Base-by-base conservation (phyloP, 1,284 basidiomycete genomes). In the Paramarasmius palmivorus region DNA sequence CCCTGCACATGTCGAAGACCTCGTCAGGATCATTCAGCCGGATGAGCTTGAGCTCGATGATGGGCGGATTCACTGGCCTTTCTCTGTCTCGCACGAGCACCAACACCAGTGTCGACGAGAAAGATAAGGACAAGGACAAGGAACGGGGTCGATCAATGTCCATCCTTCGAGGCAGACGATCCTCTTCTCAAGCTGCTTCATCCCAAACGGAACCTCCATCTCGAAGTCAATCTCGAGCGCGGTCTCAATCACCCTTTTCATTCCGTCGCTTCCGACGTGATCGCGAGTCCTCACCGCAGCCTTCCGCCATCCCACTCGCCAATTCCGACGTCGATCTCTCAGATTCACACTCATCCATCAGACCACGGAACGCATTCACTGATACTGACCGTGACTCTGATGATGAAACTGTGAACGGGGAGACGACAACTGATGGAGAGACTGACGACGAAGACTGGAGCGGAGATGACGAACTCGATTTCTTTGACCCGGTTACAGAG, bases 401-500 rank as follows among this genome's bases (percentile, higher is more conserved):
- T 44, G 82, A 83, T 49, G 84, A 86, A 59, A 76, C 73, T 1
- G 68, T 69, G 3, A 45, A 55, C 15, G 72, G 71, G 2, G 77
- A 73, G n/a, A 71, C 36, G n/a, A 48, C 76, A 34, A 73, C 72
- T 3, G 78, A 77, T 12, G 71, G 71, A 14, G 77, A 78, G 48
- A 74, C 71, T 0, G 79, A 78, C 14, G 74, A 79, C 20, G 77
- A 79, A 15, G 74, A 70, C 4, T 79, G 76, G 70, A 78, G 75
- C 49, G 81, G 83, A 38, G 83, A 75, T 19, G 77, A 83, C 20
- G 45, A 32, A 6, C 29, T 51, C 49, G 79, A 83, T 54, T 62
- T 69, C 44, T 87, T 94, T 59, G 91, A 95, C 69, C 81, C 86
- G 45, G 78, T 92, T 62, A 96, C 78, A 2, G 75, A 78, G 57